Evolutionary conservation across 768 basidiomycete genomes (phyloP), one percentile per base, ranked within the genome.

Genomic region (Suillus cothurnatus): DNA sequence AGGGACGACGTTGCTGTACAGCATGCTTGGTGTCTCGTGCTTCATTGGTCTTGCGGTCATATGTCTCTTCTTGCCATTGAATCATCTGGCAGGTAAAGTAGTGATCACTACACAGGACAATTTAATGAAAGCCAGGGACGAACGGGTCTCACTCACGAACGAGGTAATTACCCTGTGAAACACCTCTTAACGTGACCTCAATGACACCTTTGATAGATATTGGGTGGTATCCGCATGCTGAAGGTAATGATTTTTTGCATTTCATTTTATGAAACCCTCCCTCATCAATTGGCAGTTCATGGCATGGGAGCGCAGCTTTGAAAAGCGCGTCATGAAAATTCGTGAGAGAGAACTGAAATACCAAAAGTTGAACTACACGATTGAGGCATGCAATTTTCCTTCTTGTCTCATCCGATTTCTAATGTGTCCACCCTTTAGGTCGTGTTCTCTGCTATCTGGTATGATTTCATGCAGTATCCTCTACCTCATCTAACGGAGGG

Each of bases 271-370:
- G 57, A 32, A 7, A 8, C 2, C 1, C 38, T 43, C 21, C 3
- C 17, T 19, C 26, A 14, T 56, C 6, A 15, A 26, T 28, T 45
- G 62, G 39, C 70, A 91, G 88, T 97, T 96, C 77, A 96, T 97
- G 94, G 95, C 94, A 19, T 90, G 88, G 95, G 95, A 97, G 75
- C 88, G 95, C 31, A 93, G 87, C 72, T 96, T 96, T 70, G 95
- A 97, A 77, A 81, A 82, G 28, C 84, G 83, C 12, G 88, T 95
- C 0, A 74, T 91, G 61, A 86, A 84, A 61, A 81, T 97, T 65
- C 86, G 95, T 31, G 87, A 88, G 50, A 89, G 87, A 68, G 95
- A 97, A 75, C 81, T 97, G 28, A 88, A 88, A 70, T 94, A 87
- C 75, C 94, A 95, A 72, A 88, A 86, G 69, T 76, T 93, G 57